These are phyloP conservation scores for Grigorovia yakushimaensis DNA, from an alignment of 805 yeast genomes.

Conservation along the genomic window DNA sequence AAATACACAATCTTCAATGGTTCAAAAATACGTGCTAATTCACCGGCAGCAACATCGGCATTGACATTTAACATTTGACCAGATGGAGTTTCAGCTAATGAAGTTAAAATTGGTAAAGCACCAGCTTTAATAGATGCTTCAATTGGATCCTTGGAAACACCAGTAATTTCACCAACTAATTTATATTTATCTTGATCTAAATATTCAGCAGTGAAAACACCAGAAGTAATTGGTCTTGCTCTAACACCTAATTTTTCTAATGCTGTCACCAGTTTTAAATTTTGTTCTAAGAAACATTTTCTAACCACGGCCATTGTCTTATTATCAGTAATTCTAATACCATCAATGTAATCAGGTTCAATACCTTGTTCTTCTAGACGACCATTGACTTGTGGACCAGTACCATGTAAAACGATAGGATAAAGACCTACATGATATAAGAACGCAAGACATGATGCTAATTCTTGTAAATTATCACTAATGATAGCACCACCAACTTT, in stretches of 20 bases:
- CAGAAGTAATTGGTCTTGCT: slow-evolving; percentile 97
- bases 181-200: slow-evolving; percentile 84
- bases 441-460: slow-evolving; percentile 93
- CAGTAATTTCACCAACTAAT: slow-evolving; percentile 80
- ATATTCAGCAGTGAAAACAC: slow-evolving; percentile 90
- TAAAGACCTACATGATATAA: slow-evolving; percentile 94
- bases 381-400: slow-evolving; percentile 97
- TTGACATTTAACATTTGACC: slow-evolving; percentile 96
- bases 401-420: slow-evolving; percentile 95
- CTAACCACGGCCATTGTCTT: slow-evolving; percentile 95
- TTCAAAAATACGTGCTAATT: slow-evolving; percentile 90
- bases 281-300: slow-evolving; percentile 90
- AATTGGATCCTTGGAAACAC: slow-evolving; percentile 80
- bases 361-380: slow-evolving; percentile 88
- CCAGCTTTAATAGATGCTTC: slow-evolving; percentile 96
- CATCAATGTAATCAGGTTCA: slow-evolving; percentile 92
- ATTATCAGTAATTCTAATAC: slow-evolving; percentile 90
- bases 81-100: slow-evolving; percentile 90
- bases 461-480: slow-evolving; percentile 84
- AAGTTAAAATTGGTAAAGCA: slow-evolving; percentile 90
- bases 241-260: slow-evolving; percentile 93
- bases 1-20: slow-evolving; percentile 94
- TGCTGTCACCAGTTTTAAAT: slow-evolving; percentile 89
- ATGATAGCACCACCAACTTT: slow-evolving; percentile 99
- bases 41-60: slow-evolving; percentile 99